Conservation (phyloP, 495 filamentous ascomycete genomes). For the Neurospora pannonica region DNA sequence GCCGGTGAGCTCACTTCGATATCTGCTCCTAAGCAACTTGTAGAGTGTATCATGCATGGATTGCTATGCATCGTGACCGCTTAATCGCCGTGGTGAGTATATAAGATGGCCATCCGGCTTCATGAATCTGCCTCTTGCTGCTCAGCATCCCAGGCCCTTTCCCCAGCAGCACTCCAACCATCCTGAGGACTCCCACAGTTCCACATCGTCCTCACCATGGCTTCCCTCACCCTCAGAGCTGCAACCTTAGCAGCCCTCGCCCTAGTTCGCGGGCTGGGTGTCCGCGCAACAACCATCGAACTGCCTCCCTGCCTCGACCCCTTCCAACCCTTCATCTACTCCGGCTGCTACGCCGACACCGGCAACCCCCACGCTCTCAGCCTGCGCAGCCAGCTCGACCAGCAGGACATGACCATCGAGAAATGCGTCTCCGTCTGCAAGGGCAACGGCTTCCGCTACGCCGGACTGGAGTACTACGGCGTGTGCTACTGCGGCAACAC, state of each 20-base stretch:
- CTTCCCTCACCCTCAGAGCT: slow-evolving; percentile 14
- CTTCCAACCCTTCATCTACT: slow-evolving; percentile 42
- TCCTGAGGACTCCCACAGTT: background rate
- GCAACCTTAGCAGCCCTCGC: slow-evolving; percentile 24
- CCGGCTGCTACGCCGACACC: slow-evolving; percentile 40
- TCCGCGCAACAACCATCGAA: slow-evolving; percentile 26
- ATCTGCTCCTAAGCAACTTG: background rate
- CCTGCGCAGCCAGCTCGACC: slow-evolving; percentile 27
- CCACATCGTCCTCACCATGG: slow-evolving; percentile 7
- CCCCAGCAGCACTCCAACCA: background rate
- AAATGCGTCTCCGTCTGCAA: slow-evolving; percentile 44
- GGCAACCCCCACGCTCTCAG: slow-evolving; percentile 27
- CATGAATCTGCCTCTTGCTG: background rate
- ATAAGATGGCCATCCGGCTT: background rate
- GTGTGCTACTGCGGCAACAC: slow-evolving; percentile 45
- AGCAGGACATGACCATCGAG: slow-evolving; percentile 41
- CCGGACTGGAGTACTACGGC: slow-evolving; percentile 46
- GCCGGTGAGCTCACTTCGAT: background rate
- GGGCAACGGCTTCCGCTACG: slow-evolving; percentile 45
- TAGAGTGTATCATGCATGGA: background rate
- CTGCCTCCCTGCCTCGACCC: slow-evolving; percentile 31
- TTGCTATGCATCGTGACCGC: background rate
- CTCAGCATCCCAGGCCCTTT: background rate
- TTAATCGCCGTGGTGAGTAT: background rate
- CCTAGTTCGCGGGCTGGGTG: slow-evolving; percentile 12